Evolutionary conservation across 371 early-diverging fungal species (phyloP).

Genomic region (Mucor mucedo): DNA sequence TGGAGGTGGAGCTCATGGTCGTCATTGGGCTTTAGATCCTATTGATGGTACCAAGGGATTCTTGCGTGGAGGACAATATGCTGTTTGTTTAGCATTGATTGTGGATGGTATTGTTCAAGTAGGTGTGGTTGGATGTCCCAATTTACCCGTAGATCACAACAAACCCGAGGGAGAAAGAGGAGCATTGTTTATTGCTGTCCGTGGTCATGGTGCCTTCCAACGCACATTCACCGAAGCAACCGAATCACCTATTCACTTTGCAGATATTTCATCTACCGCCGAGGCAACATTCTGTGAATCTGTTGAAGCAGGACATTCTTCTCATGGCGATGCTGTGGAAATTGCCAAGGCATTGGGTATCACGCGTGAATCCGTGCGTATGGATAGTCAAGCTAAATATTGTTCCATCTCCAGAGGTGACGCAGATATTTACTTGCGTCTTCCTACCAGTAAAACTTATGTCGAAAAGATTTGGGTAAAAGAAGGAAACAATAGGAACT

Average conservation of each 20-base stretch:
- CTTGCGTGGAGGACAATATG: constrained; percentile 96
- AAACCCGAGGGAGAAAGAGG: constrained; percentile 76
- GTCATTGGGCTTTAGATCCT: constrained; percentile 97
- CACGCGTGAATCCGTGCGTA: constrained; percentile 75
- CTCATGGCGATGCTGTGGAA: constrained; percentile 77
- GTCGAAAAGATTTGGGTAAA: constrained; percentile 96
- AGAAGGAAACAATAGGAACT: not conserved
- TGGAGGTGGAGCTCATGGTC: constrained; percentile 80
- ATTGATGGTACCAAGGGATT: constrained; percentile 97
- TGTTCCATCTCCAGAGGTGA: constrained; percentile 86
- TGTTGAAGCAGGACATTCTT: constrained; percentile 93
- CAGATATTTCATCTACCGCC: constrained; percentile 52
- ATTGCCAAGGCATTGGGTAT: constrained; percentile 82
- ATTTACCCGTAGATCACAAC: constrained; percentile 75
- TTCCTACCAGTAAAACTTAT: constrained; percentile 81
- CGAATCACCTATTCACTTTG: constrained; percentile 72
- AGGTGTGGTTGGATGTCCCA: constrained; percentile 95
- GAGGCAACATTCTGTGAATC: constrained; percentile 91
- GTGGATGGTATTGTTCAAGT: constrained; percentile 87
- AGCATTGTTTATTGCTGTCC: constrained; percentile 76
- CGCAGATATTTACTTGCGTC: constrained; percentile 89
- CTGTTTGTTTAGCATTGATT: constrained; percentile 94
- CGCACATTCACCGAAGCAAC: constrained; percentile 62
- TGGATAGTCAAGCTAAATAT: constrained; percentile 97
- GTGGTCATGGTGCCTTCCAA: constrained; percentile 88